Base-by-base conservation (phyloP, 805 yeast genomes). In the Saturnispora hagleri region DNA sequence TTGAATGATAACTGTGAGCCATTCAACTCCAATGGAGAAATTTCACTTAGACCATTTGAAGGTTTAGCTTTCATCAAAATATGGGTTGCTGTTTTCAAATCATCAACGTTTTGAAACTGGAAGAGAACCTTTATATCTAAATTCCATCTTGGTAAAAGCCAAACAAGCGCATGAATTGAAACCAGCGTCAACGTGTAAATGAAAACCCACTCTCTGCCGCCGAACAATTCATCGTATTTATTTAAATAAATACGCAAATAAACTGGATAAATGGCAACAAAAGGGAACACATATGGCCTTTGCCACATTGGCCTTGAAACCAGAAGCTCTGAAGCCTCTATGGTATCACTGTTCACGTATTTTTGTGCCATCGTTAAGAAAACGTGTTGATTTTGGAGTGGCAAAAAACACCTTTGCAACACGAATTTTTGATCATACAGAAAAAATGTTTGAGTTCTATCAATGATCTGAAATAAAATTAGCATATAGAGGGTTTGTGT, bases 91-190 rank as follows among this genome's bases (percentile, higher is more conserved):
- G 80, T 80, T 31, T 65, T 69, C 43, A 89, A 70, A 15, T 73
- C 58, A 4, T 71, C 53, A 18, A 82, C 89, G 31, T 68, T 60
- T 8, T 36, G 8, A 61, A 86, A 89, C 63, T 89, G 86, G 71
- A 91, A 89, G 3, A 68, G 66, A 35, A 87, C 78, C 54, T 80
- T 78, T 50, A 91, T 69, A 47, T 79, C 75, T 54, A 89, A 76
- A 64, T 82, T 89, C 99, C 99, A 91, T 62, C 85, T 84, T n/a
- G 98, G 97, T 79, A 89, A 79, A 66, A 91, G 77, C 84, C 89
- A 77, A 53, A 91, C 72, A 64, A 91, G 72, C 43, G 82, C 71
- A 64, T 91, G 95, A 53, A 85, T 55, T 2, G 96, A 80, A 36
- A 84, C 66, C 48, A 90, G 73, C 5, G 89, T 67, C 54, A 95